These are phyloP conservation scores for Brettanomyces anomalus DNA, from an alignment of 805 yeast genomes.

Conservation along the genomic window DNA sequence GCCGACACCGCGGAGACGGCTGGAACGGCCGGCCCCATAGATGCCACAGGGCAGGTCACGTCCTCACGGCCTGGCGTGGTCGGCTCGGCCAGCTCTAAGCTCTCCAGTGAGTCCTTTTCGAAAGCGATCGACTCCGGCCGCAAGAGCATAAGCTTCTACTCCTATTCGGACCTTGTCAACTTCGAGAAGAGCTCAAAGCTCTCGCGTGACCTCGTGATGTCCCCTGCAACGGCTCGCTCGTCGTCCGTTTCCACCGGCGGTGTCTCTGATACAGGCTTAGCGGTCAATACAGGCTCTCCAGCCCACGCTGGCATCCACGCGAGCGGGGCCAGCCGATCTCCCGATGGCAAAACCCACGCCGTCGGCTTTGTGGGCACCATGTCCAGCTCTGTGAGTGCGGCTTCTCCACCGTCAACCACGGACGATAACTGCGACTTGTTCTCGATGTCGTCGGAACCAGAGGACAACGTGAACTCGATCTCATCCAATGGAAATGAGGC, in stretches of 20 bases:
- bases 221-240: slow-evolving; percentile 2
- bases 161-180: slow-evolving; percentile 24
- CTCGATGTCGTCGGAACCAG: neutral
- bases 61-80: no score
- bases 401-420: slow-evolving; percentile 1
- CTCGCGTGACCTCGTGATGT: slow-evolving; percentile 3
- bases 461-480: slow-evolving; percentile 2
- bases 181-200: slow-evolving; percentile 15
- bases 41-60: no score
- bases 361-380: neutral
- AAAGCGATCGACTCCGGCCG: slow-evolving; percentile 6
- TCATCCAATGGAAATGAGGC: slow-evolving; percentile 2
- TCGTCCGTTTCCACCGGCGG: neutral
- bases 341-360: neutral
- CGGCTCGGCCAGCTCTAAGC: neutral
- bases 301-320: no score
- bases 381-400: neutral
- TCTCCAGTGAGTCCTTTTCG: neutral
- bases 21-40: no score
- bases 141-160: slow-evolving; percentile 24
- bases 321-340: neutral
- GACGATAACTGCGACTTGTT: slow-evolving; percentile 1
- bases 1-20: neutral
- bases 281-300: neutral
- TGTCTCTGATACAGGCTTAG: neutral